Percentiles rank a stretch among this genome's conserved stretches.
phyloP scores from a whole-genome alignment of 768 basidiomycete genomes.

The Gloeophyllum trabeum region DNA sequence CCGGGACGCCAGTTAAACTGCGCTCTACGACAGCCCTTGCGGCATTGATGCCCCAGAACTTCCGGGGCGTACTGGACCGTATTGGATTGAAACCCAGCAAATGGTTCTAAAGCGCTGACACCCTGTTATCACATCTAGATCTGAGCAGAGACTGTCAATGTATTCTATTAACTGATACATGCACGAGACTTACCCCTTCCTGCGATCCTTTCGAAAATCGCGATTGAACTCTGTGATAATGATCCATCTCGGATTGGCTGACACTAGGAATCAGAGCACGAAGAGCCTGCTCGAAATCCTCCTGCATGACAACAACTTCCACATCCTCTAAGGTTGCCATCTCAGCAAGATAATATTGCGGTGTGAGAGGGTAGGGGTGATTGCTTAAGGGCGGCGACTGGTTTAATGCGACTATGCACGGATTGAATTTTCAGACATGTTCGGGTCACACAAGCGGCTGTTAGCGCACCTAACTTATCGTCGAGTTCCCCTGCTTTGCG shows the following conservation, averaged over 20 bases:
- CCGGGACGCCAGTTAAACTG: slow-evolving; percentile 34
- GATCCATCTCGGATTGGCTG: slow-evolving; percentile 74
- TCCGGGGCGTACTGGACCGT: slow-evolving; percentile 44
- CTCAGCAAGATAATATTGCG: slow-evolving; percentile 86
- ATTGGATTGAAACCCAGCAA: slow-evolving; percentile 41
- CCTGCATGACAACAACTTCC: slow-evolving; percentile 58
- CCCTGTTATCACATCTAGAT: background rate
- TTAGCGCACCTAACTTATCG: slow-evolving; percentile 53
- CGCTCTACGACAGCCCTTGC: slow-evolving; percentile 32
- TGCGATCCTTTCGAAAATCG: slow-evolving; percentile 38
- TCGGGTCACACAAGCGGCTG: too few relatives aligned
- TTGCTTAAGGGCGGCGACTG: slow-evolving; percentile 23
- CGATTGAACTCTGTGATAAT: slow-evolving; percentile 65
- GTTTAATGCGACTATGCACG: slow-evolving; percentile 27
- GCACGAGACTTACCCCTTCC: background rate
- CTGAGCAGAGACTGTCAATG: too few relatives aligned
- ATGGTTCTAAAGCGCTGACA: slow-evolving; percentile 33
- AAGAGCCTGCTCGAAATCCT: slow-evolving; percentile 73
- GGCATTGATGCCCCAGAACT: slow-evolving; percentile 30
- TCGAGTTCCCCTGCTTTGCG: slow-evolving; percentile 78
- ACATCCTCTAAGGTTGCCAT: slow-evolving; percentile 62
- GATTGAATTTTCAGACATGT: too few relatives aligned
- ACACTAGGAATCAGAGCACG: slow-evolving; percentile 68
- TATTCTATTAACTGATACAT: background rate
- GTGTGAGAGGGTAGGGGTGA: slow-evolving; percentile 63